A percentile compares a stretch with the other conserved stretches of the same genome.
Conservation (phyloP, 306 rosid genomes). For the Begonia fuchsioides region DNA sequence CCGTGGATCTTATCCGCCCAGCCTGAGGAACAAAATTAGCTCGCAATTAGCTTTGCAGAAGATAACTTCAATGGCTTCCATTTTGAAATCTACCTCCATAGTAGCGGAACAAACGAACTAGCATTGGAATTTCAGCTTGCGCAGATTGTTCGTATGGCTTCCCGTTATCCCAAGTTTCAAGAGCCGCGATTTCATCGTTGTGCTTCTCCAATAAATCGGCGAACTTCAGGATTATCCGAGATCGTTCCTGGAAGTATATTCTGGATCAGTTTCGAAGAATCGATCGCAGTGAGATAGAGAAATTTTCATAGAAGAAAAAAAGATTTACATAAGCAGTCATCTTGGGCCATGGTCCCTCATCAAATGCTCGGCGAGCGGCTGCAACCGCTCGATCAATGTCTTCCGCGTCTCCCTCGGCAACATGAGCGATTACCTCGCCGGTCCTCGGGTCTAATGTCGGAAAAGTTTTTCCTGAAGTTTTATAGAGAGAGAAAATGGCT, state of each 20-base stretch:
- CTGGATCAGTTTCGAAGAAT: background rate
- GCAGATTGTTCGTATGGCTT: conserved; percentile 76
- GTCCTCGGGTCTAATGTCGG: conserved; percentile 77
- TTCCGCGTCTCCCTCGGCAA: conserved; percentile 72
- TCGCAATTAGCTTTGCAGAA: no score
- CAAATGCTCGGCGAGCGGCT: conserved; percentile 86
- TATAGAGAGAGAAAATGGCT: background rate
- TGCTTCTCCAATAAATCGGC: conserved; percentile 77
- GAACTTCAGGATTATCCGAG: conserved; percentile 43
- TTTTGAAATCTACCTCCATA: conserved; percentile 49
- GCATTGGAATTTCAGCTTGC: conserved; percentile 52
- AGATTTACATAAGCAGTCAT: conserved; percentile 65
- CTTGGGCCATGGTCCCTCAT: conserved; percentile 89
- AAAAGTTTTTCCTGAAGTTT: conserved; percentile 58
- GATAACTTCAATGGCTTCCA: no score
- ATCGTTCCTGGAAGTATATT: conserved; percentile 43
- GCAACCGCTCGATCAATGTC: conserved; percentile 74
- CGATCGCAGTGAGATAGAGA: conserved; percentile 1
- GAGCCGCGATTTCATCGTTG: conserved; percentile 61
- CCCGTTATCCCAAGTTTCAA: conserved; percentile 93
- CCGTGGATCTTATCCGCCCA: conserved; percentile 98
- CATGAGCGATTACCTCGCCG: conserved; percentile 71
- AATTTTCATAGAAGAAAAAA: background rate
- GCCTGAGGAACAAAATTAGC: conserved; percentile 24
- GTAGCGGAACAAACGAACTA: conserved; percentile 55